These are phyloP conservation scores for Asterophora lycoperdoides DNA, from an alignment of 768 basidiomycete genomes.

Conservation along the genomic window DNA sequence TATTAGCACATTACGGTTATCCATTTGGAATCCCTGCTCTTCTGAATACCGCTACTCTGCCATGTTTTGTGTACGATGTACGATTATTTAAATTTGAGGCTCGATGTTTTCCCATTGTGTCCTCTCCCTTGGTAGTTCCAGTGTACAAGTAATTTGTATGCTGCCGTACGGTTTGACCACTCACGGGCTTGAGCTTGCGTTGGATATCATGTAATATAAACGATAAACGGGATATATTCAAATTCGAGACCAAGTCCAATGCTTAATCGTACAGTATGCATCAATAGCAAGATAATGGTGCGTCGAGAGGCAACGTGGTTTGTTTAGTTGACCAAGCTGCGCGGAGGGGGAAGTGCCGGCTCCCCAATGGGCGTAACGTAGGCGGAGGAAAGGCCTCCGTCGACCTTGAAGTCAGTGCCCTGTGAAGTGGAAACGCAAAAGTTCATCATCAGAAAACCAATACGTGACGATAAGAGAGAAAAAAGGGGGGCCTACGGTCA, in stretches of 20 bases:
- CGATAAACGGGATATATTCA: too few species aligned
- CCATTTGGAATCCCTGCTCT: not conserved
- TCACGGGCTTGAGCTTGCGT: too few species aligned
- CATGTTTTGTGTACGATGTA: not conserved
- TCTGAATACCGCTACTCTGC: not conserved
- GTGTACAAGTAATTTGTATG: too few species aligned
- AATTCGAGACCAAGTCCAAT: too few species aligned
- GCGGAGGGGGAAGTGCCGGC: slow-evolving; percentile 63
- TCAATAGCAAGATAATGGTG: too few species aligned
- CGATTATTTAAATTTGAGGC: not conserved
- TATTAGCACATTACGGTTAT: too few species aligned
- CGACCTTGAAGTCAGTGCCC: slow-evolving; percentile 94
- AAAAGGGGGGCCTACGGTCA: slow-evolving; percentile 61
- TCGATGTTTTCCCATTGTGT: not conserved
- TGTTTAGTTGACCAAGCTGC: slow-evolving; percentile 44
- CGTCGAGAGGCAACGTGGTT: too few species aligned
- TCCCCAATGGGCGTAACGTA: slow-evolving; percentile 91
- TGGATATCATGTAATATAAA: too few species aligned
- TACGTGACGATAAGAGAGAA: not conserved
- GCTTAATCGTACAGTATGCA: too few species aligned
- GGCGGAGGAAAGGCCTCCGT: slow-evolving; percentile 88
- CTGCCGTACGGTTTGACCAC: too few species aligned
- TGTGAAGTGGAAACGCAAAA: slow-evolving; percentile 27
- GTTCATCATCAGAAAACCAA: not conserved
- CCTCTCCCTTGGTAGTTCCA: too few species aligned